Evolutionary conservation across 768 basidiomycete genomes (phyloP), one percentile per base, ranked within the genome.

Genomic region (Boletus rubescentipes): DNA sequence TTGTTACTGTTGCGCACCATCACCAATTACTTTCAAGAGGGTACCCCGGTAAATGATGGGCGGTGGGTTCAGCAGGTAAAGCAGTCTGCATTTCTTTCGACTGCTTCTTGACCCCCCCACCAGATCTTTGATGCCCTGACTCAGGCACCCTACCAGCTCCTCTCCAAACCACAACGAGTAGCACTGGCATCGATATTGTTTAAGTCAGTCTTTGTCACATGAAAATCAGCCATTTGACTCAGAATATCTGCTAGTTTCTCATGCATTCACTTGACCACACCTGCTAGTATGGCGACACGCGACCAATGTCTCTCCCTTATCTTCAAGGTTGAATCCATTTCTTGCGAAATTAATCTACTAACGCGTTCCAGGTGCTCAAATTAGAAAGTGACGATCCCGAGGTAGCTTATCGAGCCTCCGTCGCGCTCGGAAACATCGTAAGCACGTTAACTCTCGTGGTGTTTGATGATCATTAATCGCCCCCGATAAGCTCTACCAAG

Each of bases 121-220:
- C 62, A 91, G 85, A 75, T 91, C 35, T 72, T 91, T 21, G 77
- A 77, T 44, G 72, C 74, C 29, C 61, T 93, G 47, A 63, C 67
- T 26, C 74, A 80, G 39, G 78, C 73, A 7, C 76, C 82, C 1
- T 86, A 84, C 53, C 67, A 73, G 18, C 70, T 74, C 4, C 71
- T 91, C 61, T 81, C 79, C 36, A 94, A 91, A 70, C 73, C 77
- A 4, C 88, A 88, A 45, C 82, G 90, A 30, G 77, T 92, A 4
- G 89, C 92, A 0, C 65, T 94, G 43, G 85, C 89, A 5, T 95
- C 94, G 0, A 73, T 94, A 34, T 70, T 91, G 31, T 86, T 98
- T 73, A 98, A 98, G 96, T 98, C 61, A 62, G 89, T 78, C 16
- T 31, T 16, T 12, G 32, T 53, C 18, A 35, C 31, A 34, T 26